Evolutionary conservation across 345 rosid genomes (phyloP), one percentile per base, ranked within the genome.

Genomic region (Bruguiera sexangula): DNA sequence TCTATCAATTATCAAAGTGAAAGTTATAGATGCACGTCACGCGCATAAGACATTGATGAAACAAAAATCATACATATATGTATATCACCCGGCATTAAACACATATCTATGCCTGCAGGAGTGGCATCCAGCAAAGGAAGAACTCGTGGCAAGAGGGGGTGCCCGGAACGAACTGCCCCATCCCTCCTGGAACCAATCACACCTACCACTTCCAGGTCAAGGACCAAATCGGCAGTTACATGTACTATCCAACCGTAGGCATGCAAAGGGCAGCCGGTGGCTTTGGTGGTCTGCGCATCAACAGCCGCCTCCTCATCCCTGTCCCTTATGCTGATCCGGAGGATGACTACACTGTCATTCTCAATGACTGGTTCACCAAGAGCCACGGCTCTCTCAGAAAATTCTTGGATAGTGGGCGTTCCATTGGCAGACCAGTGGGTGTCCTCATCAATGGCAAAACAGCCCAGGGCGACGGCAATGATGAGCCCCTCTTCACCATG

Each of bases 131-230:
- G 63, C 96, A 90, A 52, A 87, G 96, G 77, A 93, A 90, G 78
- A 93, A 93, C 75, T 85, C 88, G 0, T 93, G 95, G 96, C 88
- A 83, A 63, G 98, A 92, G 39, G 98, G 98, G 9, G 39, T 74
- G 8, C 58, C 68, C 0, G 98, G 96, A 26, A 90, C 96, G 22
- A 84, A 83, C 48, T 93, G 96, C 78, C 96, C 98, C 0, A 88
- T 90, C 65, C 77, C 59, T 1, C 83, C 96, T 0, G 92, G 98
- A 6, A 76, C 80, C 50, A 93, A 93, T 83, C 84, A 19, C 82
- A 90, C 98, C 20, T 92, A 88, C 78, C 82, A 75, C 24, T 90
- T 88, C 85, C 97, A 92, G 75, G 92, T 88, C 1, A 92, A 92
- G 86, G 98, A 93, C 58, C 96, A 92, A 75, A 92, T 92, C 24